These are phyloP conservation scores for Phytophthora syringae DNA, from an alignment of 352 stramenopile species.

Conservation along the genomic window DNA sequence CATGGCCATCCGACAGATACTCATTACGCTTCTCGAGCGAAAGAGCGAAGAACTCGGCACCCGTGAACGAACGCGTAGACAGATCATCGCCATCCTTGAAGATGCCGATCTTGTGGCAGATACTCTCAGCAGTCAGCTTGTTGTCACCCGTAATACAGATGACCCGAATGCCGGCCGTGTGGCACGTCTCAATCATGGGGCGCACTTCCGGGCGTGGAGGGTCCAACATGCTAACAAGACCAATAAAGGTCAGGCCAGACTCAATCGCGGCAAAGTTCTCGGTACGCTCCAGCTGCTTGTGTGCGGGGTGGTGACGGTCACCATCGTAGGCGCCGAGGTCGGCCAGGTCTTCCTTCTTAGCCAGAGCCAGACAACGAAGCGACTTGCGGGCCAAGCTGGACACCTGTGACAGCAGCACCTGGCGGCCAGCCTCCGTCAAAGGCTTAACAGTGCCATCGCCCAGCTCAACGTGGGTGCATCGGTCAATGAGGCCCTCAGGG, in stretches of 20 bases:
- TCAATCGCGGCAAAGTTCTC: conserved; percentile 96
- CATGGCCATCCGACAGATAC: conserved; percentile 89
- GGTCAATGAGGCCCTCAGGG: conserved; percentile 96
- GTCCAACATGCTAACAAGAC: conserved; percentile 98
- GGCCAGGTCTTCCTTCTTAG: conserved; percentile 94
- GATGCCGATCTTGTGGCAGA: conserved; percentile 97
- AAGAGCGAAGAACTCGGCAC: conserved; percentile 96
- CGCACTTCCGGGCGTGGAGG: conserved; percentile 97
- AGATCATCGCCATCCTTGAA: conserved; percentile 89
- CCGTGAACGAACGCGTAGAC: conserved; percentile 94
- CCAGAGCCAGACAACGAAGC: conserved; percentile 96
- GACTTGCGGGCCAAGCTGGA: conserved; percentile 93
- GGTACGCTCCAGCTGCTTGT: conserved; percentile 82
- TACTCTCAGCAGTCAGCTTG: conserved; percentile 97
- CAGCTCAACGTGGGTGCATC: conserved; percentile 95
- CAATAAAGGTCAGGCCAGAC: conserved; percentile 96
- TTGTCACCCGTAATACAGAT: conserved; percentile 99
- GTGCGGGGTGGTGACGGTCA: conserved; percentile 83
- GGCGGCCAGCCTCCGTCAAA: conserved; percentile 88
- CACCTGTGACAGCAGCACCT: conserved; percentile 92
- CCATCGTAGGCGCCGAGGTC: conserved; percentile 83
- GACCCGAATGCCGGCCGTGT: conserved; percentile 96
- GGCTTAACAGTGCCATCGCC: conserved; percentile 92
- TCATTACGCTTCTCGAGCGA: conserved; percentile 91
- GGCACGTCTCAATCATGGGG: conserved; percentile 95